Evolutionary conservation across 2,329 filamentous ascomycete genomes (phyloP).

Genomic region (Xylaria sp.): DNA sequence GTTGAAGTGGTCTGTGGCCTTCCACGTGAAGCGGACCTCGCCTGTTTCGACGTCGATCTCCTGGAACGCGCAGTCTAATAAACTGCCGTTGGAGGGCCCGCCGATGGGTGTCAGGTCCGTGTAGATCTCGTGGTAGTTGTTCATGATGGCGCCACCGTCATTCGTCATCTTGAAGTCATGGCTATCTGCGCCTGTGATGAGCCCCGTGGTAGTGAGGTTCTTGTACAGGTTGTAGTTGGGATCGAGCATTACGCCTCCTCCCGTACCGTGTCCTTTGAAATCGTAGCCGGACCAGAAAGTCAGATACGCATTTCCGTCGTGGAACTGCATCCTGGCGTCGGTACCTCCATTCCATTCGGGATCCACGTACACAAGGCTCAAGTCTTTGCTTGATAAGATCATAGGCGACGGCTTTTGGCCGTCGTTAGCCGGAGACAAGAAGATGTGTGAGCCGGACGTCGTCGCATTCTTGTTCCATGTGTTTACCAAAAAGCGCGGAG

Average conservation of each 20-base stretch:
- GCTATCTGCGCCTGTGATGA: conserved; percentile 53
- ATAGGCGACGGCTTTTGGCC: conserved; percentile 38
- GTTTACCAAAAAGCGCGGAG: conserved; percentile 41
- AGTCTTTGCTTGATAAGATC: conserved; percentile 43
- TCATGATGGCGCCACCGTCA: conserved; percentile 56
- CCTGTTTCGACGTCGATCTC: conserved; percentile 54
- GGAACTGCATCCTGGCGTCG: conserved; percentile 45
- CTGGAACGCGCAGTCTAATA: conserved; percentile 55
- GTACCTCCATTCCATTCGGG: conserved; percentile 39
- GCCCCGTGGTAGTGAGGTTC: conserved; percentile 53
- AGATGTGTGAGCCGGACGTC: conserved; percentile 39
- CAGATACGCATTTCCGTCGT: conserved; percentile 50
- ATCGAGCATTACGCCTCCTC: conserved; percentile 49
- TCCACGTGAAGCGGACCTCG: conserved; percentile 54
- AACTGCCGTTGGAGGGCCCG: conserved; percentile 47
- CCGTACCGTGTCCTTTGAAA: conserved; percentile 41
- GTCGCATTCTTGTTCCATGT: conserved; percentile 39
- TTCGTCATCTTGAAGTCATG: conserved; percentile 58
- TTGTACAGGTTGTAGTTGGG: conserved; percentile 53
- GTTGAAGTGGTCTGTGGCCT: conserved; percentile 48
- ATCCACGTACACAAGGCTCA: conserved; percentile 46
- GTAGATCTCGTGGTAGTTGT: conserved; percentile 53
- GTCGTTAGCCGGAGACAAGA: conserved; percentile 34
- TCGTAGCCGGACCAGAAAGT: conserved; percentile 54
- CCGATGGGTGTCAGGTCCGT: conserved; percentile 50